These are phyloP conservation scores for Ananas comosus DNA, from an alignment of 176 grass and related monocot species.

Conservation along the genomic window DNA sequence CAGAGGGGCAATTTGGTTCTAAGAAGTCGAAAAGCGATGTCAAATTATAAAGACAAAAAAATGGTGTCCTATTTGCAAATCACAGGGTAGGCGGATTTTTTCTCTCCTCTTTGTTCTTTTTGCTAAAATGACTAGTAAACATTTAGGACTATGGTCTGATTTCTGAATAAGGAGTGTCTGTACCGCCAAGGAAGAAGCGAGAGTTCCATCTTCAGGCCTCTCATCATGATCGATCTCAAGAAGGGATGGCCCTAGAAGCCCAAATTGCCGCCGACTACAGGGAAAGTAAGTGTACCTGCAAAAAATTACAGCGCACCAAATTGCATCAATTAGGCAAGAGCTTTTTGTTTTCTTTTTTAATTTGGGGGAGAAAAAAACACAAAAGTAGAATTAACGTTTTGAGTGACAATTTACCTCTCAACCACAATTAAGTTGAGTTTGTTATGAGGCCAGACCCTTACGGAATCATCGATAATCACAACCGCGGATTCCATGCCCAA, in stretches of 20 bases:
- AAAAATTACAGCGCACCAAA: slow-evolving; percentile 4
- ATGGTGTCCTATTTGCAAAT: too few species aligned
- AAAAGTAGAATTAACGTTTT: neutral
- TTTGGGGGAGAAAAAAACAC: slow-evolving; percentile 13
- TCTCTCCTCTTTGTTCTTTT: too few species aligned
- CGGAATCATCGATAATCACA: slow-evolving; percentile 89
- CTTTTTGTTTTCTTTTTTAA: neutral
- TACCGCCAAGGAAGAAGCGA: slow-evolving; percentile 85
- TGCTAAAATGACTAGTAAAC: too few species aligned
- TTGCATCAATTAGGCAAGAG: slow-evolving; percentile 9
- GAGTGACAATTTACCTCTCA: slow-evolving; percentile 45
- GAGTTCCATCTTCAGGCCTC: slow-evolving; percentile 81
- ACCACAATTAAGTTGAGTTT: slow-evolving; percentile 93
- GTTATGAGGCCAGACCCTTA: slow-evolving; percentile 93
- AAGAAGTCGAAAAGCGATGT: too few species aligned
- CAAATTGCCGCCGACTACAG: slow-evolving; percentile 90
- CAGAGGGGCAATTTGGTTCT: too few species aligned
- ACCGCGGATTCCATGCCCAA: slow-evolving; percentile 95
- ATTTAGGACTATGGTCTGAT: too few species aligned
- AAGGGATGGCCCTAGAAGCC: slow-evolving; percentile 81
- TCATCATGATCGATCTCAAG: slow-evolving; percentile 89
- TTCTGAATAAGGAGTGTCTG: neutral
- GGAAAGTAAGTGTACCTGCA: slow-evolving; percentile 97
- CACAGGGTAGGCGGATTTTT: too few species aligned
- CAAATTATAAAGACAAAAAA: too few species aligned